A percentile compares a stretch with the other conserved stretches of the same genome.
Conservation (phyloP, 139 green algal species). For the Closterium sp. region DNA sequence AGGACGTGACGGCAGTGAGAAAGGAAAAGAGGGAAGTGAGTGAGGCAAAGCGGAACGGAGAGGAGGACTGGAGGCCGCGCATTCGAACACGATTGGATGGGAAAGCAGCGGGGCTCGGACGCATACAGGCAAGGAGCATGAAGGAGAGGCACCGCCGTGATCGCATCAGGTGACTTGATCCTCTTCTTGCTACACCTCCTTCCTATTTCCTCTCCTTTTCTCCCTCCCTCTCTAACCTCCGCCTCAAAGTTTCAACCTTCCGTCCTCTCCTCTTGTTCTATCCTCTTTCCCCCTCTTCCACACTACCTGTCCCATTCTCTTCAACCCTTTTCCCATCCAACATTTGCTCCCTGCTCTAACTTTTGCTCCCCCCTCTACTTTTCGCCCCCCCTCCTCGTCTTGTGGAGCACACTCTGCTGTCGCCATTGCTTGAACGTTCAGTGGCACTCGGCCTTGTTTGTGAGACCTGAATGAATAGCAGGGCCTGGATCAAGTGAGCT, state of each 20-base stretch:
- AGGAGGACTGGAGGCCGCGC: background rate
- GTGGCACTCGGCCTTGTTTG: background rate
- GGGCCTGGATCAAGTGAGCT: background rate
- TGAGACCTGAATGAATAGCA: background rate
- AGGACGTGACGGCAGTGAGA: background rate
- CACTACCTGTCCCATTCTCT: too few species aligned
- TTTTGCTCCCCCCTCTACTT: too few species aligned
- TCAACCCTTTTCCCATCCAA: too few species aligned
- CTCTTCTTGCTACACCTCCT: background rate
- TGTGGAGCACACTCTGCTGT: too few species aligned
- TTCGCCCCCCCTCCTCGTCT: too few species aligned
- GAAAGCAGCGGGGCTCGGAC: background rate
- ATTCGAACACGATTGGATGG: background rate
- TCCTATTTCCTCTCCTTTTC: too few species aligned
- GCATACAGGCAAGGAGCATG: background rate
- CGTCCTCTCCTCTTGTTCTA: too few species aligned
- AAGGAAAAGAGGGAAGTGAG: background rate
- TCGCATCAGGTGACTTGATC: background rate
- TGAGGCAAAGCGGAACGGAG: background rate
- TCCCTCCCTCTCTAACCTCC: too few species aligned
- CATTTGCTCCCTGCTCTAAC: too few species aligned
- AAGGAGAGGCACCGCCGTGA: background rate
- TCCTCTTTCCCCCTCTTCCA: too few species aligned
- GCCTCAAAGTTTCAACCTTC: too few species aligned
- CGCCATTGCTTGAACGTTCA: too few species aligned